A percentile compares a stretch with the other conserved stretches of the same genome.
Evolutionary conservation across 208 protist species (phyloP).

Genomic region (Wallacemonas sp.): DNA sequence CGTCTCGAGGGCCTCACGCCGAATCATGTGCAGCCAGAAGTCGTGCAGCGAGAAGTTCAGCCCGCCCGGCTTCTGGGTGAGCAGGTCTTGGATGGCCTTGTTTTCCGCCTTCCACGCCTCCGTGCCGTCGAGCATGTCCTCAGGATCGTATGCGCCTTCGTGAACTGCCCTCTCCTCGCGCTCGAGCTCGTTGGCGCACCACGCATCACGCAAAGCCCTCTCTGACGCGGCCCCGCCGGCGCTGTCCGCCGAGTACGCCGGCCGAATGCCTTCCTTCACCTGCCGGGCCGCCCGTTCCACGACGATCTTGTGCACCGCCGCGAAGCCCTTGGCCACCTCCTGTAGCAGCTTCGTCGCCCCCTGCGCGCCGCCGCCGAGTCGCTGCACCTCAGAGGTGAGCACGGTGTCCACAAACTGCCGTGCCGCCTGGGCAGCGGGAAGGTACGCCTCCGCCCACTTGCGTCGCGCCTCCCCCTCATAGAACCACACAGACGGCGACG

Average conservation of each 20-base stretch:
- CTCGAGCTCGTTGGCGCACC: slow-evolving; percentile 47
- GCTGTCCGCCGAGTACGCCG: slow-evolving; percentile 15
- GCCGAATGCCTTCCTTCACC: slow-evolving; percentile 29
- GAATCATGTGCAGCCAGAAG: slow-evolving; percentile 77
- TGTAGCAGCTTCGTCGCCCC: slow-evolving; percentile 36
- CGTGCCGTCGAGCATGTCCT: slow-evolving; percentile 58
- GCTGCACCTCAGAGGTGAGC: slow-evolving; percentile 29
- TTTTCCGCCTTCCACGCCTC: slow-evolving; percentile 78
- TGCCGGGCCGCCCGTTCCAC: slow-evolving; percentile 43
- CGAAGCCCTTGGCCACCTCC: slow-evolving; percentile 40
- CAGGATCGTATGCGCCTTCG: slow-evolving; percentile 71
- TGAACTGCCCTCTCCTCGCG: slow-evolving; percentile 46
- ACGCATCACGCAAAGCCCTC: slow-evolving; percentile 25
- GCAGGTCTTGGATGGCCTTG: slow-evolving; percentile 35
- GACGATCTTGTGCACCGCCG: slow-evolving; percentile 43
- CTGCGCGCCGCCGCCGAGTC: slow-evolving; percentile 15
- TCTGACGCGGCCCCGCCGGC: slow-evolving; percentile 16
- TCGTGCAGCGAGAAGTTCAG: slow-evolving; percentile 57
- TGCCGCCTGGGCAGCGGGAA: slow-evolving; percentile 46
- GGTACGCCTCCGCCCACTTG: slow-evolving; percentile 77
- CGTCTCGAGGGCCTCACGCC: slow-evolving; percentile 77
- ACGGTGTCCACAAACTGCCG: slow-evolving; percentile 61
- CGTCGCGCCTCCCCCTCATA: slow-evolving; percentile 67
- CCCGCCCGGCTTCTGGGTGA: slow-evolving; percentile 33
- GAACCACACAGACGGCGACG: slow-evolving; percentile 73